Conservation (phyloP, 257 asterid genomes). For the Nicotiana noctiflora region DNA sequence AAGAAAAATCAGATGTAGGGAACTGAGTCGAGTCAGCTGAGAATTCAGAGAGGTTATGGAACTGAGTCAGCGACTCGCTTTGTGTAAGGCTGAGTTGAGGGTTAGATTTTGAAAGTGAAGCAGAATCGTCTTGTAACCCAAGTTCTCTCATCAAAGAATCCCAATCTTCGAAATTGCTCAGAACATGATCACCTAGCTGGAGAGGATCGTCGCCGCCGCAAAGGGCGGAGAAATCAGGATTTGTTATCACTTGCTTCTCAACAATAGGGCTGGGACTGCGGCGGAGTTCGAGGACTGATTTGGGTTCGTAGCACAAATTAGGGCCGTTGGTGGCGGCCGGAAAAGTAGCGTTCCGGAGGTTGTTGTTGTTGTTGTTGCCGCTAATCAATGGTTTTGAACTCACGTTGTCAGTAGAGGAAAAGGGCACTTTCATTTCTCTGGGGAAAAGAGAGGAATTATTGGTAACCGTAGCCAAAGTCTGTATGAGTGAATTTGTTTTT, state of each 20-base stretch:
- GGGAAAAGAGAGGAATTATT: neutral
- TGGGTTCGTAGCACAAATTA: conserved; percentile 54
- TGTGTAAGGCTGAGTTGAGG: conserved; percentile 14
- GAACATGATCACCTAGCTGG: conserved; percentile 71
- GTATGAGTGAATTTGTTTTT: neutral
- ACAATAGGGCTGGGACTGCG: conserved; percentile 57
- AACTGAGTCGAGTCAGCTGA: conserved; percentile 46
- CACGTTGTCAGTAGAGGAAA: conserved; percentile 39
- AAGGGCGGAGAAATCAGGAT: conserved; percentile 8
- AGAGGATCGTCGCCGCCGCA: conserved; percentile 35
- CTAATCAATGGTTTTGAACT: conserved; percentile 25
- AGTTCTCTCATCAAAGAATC: conserved; percentile 83
- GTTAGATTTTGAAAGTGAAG: neutral
- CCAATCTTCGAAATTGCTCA: conserved; percentile 62
- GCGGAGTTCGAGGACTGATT: conserved; percentile 74
- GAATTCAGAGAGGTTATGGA: conserved; percentile 30
- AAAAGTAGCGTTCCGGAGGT: neutral
- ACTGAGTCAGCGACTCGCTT: conserved; percentile 28
- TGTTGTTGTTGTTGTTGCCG: conserved; percentile 9
- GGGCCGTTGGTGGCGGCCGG: conserved; percentile 14
- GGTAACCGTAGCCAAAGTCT: conserved; percentile 7
- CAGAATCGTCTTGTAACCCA: conserved; percentile 60
- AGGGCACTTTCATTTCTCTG: conserved; percentile 84
- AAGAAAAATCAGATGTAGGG: conserved; percentile 31
- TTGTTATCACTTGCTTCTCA: conserved; percentile 7